Evolutionary conservation across 495 filamentous ascomycete species (phyloP).

Genomic region (Patellaria atrata): DNA sequence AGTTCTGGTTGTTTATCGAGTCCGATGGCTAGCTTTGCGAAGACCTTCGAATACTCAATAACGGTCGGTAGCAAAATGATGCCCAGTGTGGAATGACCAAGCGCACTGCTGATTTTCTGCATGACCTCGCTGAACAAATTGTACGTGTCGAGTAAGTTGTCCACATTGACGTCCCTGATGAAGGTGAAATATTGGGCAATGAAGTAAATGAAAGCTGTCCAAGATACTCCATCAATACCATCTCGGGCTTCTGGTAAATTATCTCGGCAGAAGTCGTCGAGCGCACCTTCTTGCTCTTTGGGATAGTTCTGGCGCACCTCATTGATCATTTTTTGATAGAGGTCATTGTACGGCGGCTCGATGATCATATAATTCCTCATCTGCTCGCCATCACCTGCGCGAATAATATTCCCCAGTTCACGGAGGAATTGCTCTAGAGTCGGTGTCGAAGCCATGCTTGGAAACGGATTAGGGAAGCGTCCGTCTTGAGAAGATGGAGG

Average conservation of each 20-base stretch:
- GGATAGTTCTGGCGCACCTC: slow-evolving; percentile 47
- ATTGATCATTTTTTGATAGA: slow-evolving; percentile 50
- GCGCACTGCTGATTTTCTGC: slow-evolving; percentile 57
- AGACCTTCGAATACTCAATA: slow-evolving; percentile 56
- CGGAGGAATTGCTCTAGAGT: slow-evolving; percentile 43
- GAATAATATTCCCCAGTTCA: slow-evolving; percentile 39
- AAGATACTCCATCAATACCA: slow-evolving; percentile 45
- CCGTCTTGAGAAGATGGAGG: no score
- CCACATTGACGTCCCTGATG: slow-evolving; percentile 60
- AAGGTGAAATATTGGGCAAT: slow-evolving; percentile 67
- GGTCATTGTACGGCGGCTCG: slow-evolving; percentile 48
- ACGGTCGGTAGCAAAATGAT: slow-evolving; percentile 63
- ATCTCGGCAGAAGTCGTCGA: slow-evolving; percentile 43
- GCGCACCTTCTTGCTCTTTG: slow-evolving; percentile 33
- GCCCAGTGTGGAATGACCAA: slow-evolving; percentile 64
- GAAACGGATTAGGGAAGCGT: no score
- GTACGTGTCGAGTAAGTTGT: slow-evolving; percentile 61
- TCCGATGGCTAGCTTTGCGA: slow-evolving; percentile 67
- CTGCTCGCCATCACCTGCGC: slow-evolving; percentile 37
- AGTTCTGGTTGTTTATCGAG: slow-evolving; percentile 64
- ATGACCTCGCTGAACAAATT: slow-evolving; percentile 50
- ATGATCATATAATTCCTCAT: slow-evolving; percentile 46
- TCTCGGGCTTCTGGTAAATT: slow-evolving; percentile 42
- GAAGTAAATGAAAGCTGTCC: slow-evolving; percentile 62
- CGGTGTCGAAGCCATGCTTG: no score